Evolutionary conservation across 805 yeast genomes (phyloP), one percentile per base, ranked within the genome.

Genomic region (Teunomyces funiuensis): DNA sequence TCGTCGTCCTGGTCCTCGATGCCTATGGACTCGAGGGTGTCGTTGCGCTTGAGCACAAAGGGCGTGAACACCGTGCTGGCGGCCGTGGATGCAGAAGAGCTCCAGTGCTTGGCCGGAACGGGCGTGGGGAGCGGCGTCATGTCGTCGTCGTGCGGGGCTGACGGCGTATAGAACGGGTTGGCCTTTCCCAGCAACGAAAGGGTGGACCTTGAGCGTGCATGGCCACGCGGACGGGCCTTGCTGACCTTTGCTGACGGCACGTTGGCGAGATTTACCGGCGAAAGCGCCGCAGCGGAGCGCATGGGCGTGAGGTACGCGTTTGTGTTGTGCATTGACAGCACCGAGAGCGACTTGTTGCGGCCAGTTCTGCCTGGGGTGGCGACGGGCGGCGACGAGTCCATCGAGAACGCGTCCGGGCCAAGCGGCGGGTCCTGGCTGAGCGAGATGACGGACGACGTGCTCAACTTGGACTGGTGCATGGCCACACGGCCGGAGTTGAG

Each of bases 91-190:
- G n/a, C n/a, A n/a, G n/a, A n/a, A n/a, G n/a, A n/a, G n/a, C n/a
- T n/a, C n/a, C n/a, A n/a, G n/a, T n/a, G 34, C 22, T 37, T 18
- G 13, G 41, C 29, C 9, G 49, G 31, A 7, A 44, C 39, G 5
- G 60, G 56, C 1, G 59, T 56, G 2, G 50, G 53, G 14, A 53
- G 31, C 6, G 57, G 54, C 3, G 60, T 52, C 19, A 53, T 52
- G 19, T 51, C 50, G 33, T 46, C 66, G 54, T 61, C 55, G 43
- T 61, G 64, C 6, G 80, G 79, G 11, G 71, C 49, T 1, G 71
- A 65, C 2, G 76, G 77, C 1, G 74, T 72, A 52, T 73, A 74
- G 52, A 74, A 75, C 7, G 80, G 79, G 48, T 74, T 75, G 5
- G n/a, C n/a, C n/a, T n/a, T n/a, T n/a, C n/a, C n/a, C n/a, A n/a